These are phyloP conservation scores for Metschnikowia picachoensis DNA, from an alignment of 805 yeast species.

Conservation along the genomic window DNA sequence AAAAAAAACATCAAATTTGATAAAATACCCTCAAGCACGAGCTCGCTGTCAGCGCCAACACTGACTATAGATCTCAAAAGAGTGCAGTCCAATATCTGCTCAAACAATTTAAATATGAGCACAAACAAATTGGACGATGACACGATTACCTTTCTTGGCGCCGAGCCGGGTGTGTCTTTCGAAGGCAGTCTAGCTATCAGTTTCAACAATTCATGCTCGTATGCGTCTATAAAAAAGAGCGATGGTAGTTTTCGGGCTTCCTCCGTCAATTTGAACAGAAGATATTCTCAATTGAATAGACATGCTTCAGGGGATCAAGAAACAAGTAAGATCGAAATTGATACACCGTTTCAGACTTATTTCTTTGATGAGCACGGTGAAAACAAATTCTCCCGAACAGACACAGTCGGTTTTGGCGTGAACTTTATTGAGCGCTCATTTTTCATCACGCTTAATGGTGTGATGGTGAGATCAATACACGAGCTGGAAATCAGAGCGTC, in stretches of 20 bases:
- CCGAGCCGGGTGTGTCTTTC: slow-evolving; percentile 38
- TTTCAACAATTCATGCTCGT: slow-evolving; percentile 37
- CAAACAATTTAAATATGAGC: slow-evolving; percentile 10
- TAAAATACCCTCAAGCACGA: slow-evolving; percentile 6
- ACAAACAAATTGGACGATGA: slow-evolving; percentile 15
- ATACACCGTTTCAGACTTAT: slow-evolving; percentile 32
- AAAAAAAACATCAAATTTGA: slow-evolving; percentile 27
- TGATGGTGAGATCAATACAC: slow-evolving; percentile 23
- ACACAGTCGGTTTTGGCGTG: slow-evolving; percentile 80
- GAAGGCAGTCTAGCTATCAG: slow-evolving; percentile 40
- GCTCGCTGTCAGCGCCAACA: slow-evolving; percentile 6
- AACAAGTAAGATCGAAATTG: slow-evolving; percentile 33
- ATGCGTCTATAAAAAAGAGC: slow-evolving; percentile 32
- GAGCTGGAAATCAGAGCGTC: slow-evolving; percentile 13
- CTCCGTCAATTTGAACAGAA: slow-evolving; percentile 34
- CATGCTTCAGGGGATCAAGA: slow-evolving; percentile 25
- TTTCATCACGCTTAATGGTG: slow-evolving; percentile 82
- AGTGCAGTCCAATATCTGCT: slow-evolving; percentile 26
- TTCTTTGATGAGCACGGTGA: slow-evolving; percentile 15
- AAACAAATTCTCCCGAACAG: slow-evolving; percentile 43
- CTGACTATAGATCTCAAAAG: slow-evolving; percentile 28
- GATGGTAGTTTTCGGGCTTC: slow-evolving; percentile 30
- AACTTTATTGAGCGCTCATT: slow-evolving; percentile 60
- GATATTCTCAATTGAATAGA: slow-evolving; percentile 31
- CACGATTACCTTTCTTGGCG: slow-evolving; percentile 24